These are phyloP conservation scores for Marchantia polymorpha DNA, from an alignment of 225 moss, liverwort and hornwort species.

Conservation along the genomic window DNA sequence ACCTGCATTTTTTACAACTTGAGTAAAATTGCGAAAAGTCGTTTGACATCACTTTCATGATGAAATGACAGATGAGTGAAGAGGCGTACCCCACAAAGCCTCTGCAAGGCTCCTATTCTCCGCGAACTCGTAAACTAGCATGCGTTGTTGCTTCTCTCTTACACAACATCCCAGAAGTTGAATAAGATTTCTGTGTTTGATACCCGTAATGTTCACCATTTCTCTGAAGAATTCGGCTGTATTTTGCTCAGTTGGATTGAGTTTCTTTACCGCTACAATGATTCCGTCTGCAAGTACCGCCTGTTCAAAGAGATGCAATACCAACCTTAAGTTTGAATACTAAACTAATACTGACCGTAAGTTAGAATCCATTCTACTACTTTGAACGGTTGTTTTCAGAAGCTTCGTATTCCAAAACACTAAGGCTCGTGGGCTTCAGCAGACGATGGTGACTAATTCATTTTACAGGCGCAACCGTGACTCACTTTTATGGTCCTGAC, in stretches of 20 bases:
- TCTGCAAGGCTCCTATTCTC: conserved; percentile 19
- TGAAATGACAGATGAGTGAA: too few species aligned
- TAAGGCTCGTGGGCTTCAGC: too few species aligned
- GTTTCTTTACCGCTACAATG: conserved; percentile 21
- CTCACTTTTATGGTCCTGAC: too few species aligned
- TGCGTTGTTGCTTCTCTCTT: conserved; percentile 15
- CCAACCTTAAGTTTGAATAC: not conserved
- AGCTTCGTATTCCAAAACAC: too few species aligned
- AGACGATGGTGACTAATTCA: too few species aligned
- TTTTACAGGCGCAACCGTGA: too few species aligned
- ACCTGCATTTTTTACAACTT: too few species aligned
- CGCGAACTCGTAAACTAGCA: conserved; percentile 19
- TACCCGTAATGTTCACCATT: conserved; percentile 27
- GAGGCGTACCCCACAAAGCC: not conserved
- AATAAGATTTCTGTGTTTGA: conserved; percentile 27
- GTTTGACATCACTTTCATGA: too few species aligned
- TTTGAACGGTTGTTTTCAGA: too few species aligned
- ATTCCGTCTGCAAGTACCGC: conserved; percentile 12
- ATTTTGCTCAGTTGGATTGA: not conserved
- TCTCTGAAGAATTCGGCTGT: conserved; percentile 28
- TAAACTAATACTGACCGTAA: too few species aligned
- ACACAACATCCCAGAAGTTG: conserved; percentile 33
- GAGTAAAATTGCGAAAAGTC: too few species aligned
- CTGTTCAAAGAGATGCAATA: not conserved
- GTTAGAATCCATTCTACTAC: too few species aligned